Conservation (phyloP, 2,329 filamentous ascomycete genomes). For the Sporothrix mexicana region DNA sequence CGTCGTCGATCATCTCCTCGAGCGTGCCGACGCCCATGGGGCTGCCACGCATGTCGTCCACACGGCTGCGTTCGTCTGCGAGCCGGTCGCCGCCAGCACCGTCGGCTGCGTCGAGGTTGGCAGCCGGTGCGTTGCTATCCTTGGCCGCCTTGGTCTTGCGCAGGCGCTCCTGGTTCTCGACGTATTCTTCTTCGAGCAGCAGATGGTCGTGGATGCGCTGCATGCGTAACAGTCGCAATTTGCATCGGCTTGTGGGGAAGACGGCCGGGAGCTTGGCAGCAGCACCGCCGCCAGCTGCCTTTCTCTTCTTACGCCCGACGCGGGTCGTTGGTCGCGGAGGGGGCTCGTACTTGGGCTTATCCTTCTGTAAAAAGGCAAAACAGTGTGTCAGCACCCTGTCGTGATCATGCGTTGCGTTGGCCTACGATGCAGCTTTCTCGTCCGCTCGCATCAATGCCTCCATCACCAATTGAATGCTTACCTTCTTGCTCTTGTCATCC, state of each 20-base stretch:
- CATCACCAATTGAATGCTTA: constrained; percentile 46
- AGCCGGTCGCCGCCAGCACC: constrained; percentile 70
- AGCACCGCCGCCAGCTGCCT: constrained; percentile 87
- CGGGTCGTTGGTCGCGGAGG: constrained; percentile 95
- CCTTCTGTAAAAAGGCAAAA: constrained; percentile 69
- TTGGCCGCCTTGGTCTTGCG: constrained; percentile 88
- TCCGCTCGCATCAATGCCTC: not conserved
- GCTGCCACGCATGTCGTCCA: constrained; percentile 98
- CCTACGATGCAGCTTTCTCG: not conserved
- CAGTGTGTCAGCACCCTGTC: constrained; percentile 23
- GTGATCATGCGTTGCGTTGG: not conserved
- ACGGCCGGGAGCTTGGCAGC: constrained; percentile 93
- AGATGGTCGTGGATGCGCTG: constrained; percentile 98
- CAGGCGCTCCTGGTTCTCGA: constrained; percentile 96
- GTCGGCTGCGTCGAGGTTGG: constrained; percentile 68
- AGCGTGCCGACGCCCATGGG: constrained; percentile 98
- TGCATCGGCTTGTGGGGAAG: constrained; percentile 95
- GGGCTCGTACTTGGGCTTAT: constrained; percentile 99
- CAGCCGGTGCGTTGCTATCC: constrained; percentile 67
- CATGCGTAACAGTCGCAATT: constrained; percentile 95
- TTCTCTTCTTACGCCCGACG: constrained; percentile 98
- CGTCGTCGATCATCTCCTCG: constrained; percentile 98
- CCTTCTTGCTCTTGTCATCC: constrained; percentile 94
- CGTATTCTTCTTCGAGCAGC: constrained; percentile 95
- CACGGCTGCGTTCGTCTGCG: constrained; percentile 90